Base-by-base conservation (phyloP, 179 eudicot genomes). In the Beta corolliflora region DNA sequence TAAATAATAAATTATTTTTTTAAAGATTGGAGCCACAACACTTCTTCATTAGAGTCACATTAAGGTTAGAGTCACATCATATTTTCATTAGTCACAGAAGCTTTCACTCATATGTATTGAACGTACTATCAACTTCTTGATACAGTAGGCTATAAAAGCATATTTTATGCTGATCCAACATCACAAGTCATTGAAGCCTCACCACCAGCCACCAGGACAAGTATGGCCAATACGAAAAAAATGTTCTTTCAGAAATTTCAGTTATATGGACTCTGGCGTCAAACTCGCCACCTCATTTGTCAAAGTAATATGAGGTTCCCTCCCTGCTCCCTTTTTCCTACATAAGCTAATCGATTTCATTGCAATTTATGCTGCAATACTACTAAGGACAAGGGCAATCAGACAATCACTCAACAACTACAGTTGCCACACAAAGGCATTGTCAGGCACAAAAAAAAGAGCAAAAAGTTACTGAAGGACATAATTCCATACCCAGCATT, bases 401-500 rank as follows among this genome's bases (percentile, higher is more conserved):
- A 41, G 48, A 41, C 73, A 69, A 69, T 69, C 23, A 66, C 15
- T 10, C 14, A 71, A 14, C 46, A 44, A 5, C 54, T 70, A 70
- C 6, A n/a, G 13, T n/a, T 19, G 16, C 23, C 52, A 21, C 73
- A 18, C 19, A 71, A 23, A 71, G 12, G 12, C 41, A 9, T 59
- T 71, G 31, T 55, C 64, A 54, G 58, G 19, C 13, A 63, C 60
- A 77, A 78, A 77, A 21, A 48, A 25, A 44, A 60, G 44, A 66
- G 29, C 25, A 73, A 59, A 46, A n/a, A 23, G 16, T 50, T 59
- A 54, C 48, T 63, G 45, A 73, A 68, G 7, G 44, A 77, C 29
- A 70, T 61, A 48, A 76, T 21, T 63, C 74, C 92, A 83, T 91
- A 96, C 99, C 92, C 93, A 61, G 99, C 99, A 89, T 96, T 96